Evolutionary conservation across 768 basidiomycete species (phyloP).

Genomic region (Nidularia pulvinata): DNA sequence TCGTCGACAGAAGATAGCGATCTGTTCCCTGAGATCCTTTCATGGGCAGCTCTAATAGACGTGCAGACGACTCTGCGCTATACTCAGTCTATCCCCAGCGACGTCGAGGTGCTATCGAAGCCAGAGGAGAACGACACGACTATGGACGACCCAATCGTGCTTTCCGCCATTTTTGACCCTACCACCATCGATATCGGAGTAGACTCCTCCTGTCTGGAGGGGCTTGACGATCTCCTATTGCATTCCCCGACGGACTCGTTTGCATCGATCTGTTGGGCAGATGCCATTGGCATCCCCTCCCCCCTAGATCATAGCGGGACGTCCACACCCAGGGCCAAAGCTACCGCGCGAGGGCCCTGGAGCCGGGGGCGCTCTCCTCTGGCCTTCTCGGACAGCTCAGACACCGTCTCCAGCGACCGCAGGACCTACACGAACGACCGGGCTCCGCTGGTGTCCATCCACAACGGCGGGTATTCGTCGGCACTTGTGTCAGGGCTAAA

Average conservation of each 20-base stretch:
- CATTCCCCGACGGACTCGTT: conserved; percentile 32
- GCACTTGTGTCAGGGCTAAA: neutral
- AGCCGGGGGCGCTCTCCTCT: no score
- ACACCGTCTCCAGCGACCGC: conserved; percentile 6
- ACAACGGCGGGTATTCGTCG: conserved; percentile 2
- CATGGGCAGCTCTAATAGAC: conserved; percentile 23
- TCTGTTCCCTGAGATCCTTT: conserved; percentile 22
- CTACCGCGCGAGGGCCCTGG: no score
- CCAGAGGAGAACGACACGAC: conserved; percentile 10
- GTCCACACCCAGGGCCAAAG: no score
- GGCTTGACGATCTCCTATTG: conserved; percentile 33
- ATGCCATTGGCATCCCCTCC: conserved; percentile 10
- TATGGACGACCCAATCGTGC: conserved; percentile 7
- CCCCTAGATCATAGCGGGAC: no score
- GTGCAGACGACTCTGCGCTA: conserved; percentile 10
- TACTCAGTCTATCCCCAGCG: conserved; percentile 20
- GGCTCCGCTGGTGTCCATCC: conserved; percentile 1
- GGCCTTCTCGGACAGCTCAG: conserved; percentile 1
- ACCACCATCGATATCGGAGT: conserved; percentile 34
- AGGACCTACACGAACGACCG: conserved; percentile 4
- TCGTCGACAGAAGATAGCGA: conserved; percentile 21
- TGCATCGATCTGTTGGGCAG: conserved; percentile 32
- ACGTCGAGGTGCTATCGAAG: conserved; percentile 15
- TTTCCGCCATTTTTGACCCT: conserved; percentile 26
- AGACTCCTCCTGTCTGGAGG: conserved; percentile 32